These are phyloP conservation scores for Colletotrichum lindemuthianum DNA, from an alignment of 2,329 filamentous ascomycete species.

Conservation along the genomic window DNA sequence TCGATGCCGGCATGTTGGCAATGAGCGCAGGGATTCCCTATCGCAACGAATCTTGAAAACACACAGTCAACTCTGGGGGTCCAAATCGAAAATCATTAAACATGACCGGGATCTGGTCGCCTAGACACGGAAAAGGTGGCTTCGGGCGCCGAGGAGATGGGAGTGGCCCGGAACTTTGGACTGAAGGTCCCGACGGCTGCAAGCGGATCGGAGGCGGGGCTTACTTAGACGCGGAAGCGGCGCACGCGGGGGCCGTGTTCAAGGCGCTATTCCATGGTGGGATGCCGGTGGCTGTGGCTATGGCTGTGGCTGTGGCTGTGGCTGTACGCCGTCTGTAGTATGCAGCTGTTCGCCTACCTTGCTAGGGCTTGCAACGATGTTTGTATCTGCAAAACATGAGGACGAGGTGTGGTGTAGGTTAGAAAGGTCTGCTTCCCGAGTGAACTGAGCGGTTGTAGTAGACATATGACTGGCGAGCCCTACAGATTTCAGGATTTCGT, in stretches of 20 bases:
- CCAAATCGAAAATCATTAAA: not conserved
- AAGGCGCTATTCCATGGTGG: not conserved
- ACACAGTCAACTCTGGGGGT: slow-evolving; percentile 8
- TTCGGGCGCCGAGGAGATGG: slow-evolving; percentile 16
- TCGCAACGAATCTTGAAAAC: slow-evolving; percentile 23
- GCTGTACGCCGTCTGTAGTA: not conserved
- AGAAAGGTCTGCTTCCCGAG: too few species aligned
- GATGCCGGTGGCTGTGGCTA: not conserved
- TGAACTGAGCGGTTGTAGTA: too few species aligned
- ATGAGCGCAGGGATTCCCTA: slow-evolving; percentile 22
- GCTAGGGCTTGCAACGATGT: too few species aligned
- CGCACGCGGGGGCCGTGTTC: slow-evolving; percentile 22
- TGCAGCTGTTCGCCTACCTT: too few species aligned
- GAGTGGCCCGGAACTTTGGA: slow-evolving; percentile 4
- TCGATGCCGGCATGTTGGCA: slow-evolving; percentile 29
- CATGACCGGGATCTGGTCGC: slow-evolving; percentile 41
- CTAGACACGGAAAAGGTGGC: not conserved
- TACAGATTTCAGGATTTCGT: too few species aligned
- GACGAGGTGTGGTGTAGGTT: too few species aligned
- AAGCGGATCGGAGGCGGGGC: slow-evolving; percentile 14
- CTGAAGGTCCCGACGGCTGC: not conserved
- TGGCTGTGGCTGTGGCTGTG: not conserved
- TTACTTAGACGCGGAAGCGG: slow-evolving; percentile 26
- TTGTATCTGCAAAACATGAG: slow-evolving; percentile 10
- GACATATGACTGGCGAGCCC: too few species aligned